A percentile compares a stretch with the other conserved stretches of the same genome.
Evolutionary conservation across 768 basidiomycete genomes (phyloP).

Genomic region (Boletus coccyginus): DNA sequence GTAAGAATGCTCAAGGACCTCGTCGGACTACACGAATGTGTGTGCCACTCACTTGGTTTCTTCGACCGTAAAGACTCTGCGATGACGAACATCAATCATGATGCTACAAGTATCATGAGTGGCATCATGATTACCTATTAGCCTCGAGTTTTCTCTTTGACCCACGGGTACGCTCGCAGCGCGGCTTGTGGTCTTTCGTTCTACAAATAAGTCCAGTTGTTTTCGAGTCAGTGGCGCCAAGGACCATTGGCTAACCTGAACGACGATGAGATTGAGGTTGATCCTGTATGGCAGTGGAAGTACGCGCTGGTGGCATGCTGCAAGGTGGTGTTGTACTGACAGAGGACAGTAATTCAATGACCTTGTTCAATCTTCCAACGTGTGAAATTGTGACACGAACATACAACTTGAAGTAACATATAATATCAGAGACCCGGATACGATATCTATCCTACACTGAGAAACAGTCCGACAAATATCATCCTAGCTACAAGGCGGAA

Average conservation of each 20-base stretch:
- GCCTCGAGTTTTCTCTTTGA: constrained; percentile 7
- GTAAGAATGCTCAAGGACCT: constrained; percentile 6
- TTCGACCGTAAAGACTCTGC: constrained; percentile 14
- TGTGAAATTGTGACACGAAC: constrained; percentile 3
- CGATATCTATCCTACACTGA: constrained; percentile 8
- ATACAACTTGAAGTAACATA: background rate
- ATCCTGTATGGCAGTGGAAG: background rate
- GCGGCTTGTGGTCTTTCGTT: constrained; percentile 7
- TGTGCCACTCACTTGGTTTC: constrained; percentile 14
- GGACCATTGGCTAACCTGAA: constrained; percentile 18
- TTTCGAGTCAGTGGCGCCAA: constrained; percentile 1
- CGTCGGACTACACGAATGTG: background rate
- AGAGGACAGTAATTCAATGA: background rate
- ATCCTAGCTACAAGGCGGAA: constrained; percentile 45
- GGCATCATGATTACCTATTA: constrained; percentile 9
- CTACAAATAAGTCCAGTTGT: constrained; percentile 8
- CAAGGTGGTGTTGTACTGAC: background rate
- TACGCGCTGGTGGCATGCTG: constrained; percentile 11
- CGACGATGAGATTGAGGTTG: background rate
- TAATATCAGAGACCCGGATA: background rate
- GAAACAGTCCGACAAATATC: background rate
- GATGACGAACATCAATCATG: constrained; percentile 7
- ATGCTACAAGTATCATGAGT: background rate
- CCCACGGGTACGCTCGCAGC: constrained; percentile 18
- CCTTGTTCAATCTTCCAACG: background rate